Evolutionary conservation across 1,284 basidiomycete species (phyloP), one percentile per base, ranked within the genome.

Genomic region (Tausonia pullulans): DNA sequence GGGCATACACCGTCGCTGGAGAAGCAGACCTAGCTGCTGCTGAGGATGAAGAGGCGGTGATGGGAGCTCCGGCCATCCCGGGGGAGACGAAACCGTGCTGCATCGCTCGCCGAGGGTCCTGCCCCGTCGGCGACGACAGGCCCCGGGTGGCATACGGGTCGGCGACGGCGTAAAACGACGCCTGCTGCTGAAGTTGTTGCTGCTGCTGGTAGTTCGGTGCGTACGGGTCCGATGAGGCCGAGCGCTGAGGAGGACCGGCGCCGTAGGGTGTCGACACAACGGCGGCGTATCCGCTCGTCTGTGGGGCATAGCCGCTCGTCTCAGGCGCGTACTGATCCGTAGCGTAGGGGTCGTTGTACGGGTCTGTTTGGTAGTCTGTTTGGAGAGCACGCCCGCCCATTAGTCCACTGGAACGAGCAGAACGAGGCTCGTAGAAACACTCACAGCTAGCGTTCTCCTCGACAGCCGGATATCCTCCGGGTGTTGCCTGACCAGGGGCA

Each of bases 381-480:
- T 4, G 14, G 8, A 16, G 40, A 39, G 14, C n/a, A n/a, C 3
- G 6, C 0, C 41, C 4, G 7, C 3, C 5, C 3, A 39, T 40
- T 9, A 16, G 45, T 40, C 49, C 40, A 44, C n/a, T 27, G 55
- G 14, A 53, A 27, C n/a, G 57, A 48, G 3, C 8, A 41, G 55
- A 44, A 46, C 3, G 39, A 52, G 13, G 43, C 16, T 14, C 7
- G 39, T n/a, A 40, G 45, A 11, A 27, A 40, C 39, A 62, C 61
- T 41, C 45, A 62, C 61, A 64, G 16, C 9, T 16, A 3, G 62
- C n/a, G 51, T 64, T 14, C n/a, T 54, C 58, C 5, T 40, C 27
- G 7, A 65, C 16, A 16, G 64, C 44, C n/a, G 64, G 64, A 27
- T 62, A 65, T 7, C 64, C 64, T n/a, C 64, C 64, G n/a, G 64